Conservation (phyloP, 78 protist species). For the Speleostelium caveatum region DNA sequence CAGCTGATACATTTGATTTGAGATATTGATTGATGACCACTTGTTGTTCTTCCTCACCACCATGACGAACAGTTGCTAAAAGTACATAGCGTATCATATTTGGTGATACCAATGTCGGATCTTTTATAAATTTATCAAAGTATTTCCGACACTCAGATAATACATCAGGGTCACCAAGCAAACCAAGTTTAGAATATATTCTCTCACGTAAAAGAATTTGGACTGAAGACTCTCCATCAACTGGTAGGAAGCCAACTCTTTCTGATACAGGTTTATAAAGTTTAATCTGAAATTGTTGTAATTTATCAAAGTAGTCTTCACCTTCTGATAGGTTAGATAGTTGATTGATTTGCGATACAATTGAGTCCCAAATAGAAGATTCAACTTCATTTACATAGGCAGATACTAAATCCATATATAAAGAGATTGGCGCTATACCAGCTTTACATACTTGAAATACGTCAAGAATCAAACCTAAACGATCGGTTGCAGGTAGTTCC, state of each 20-base stretch:
- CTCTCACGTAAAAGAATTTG: not conserved
- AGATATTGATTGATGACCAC: not conserved
- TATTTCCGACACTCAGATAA: conserved; percentile 1
- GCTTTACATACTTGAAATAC: not conserved
- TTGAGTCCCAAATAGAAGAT: not conserved
- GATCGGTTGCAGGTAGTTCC: conserved; percentile 22
- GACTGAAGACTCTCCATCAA: not conserved
- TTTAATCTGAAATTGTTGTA: not conserved
- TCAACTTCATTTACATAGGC: conserved; percentile 25
- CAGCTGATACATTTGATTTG: not conserved
- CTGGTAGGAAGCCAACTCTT: not conserved
- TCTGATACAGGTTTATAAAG: not conserved
- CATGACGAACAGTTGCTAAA: conserved; percentile 2
- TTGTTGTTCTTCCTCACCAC: conserved; percentile 36
- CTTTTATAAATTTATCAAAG: not conserved
- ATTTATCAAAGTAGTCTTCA: not conserved
- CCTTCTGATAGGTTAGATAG: not conserved
- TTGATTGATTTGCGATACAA: not conserved
- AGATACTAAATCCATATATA: conserved; percentile 44
- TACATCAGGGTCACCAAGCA: conserved; percentile 3
- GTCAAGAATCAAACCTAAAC: conserved; percentile 18
- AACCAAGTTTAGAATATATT: not conserved
- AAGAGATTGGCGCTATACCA: not conserved
- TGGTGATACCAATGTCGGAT: not conserved
- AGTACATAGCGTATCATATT: conserved; percentile 35